Base-by-base conservation (phyloP, 805 yeast genomes). In the Candida manassasensis region DNA sequence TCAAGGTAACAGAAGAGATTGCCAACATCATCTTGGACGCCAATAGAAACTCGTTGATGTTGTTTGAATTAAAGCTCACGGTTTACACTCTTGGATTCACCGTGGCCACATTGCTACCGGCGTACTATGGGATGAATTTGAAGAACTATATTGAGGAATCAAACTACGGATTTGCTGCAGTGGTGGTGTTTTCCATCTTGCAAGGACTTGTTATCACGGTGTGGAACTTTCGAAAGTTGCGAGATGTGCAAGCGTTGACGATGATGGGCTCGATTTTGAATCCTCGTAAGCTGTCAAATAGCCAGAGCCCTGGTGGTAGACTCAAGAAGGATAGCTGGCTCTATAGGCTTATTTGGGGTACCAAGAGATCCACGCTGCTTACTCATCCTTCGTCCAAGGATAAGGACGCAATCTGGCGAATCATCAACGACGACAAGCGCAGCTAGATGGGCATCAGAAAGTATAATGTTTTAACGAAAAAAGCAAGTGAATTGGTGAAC, bases 21-120 rank as follows among this genome's bases (percentile, higher is more conserved):
- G 89, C 86, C 40, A 88, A 88, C 52, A 88, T 89, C 49, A 88
- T 89, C 41, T 59, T 89, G 36, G 97, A 89, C 57, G 86, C 96
- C 2, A 87, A 87, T 51, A 77, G 97, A 63, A 89, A 89, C 59
- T 77, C 95, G 3, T 64, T 89, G 42, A 86, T 89, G 95, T 70
- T 89, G 38, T 79, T 83, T 46, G 95, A 89, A 50, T 63, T 89
- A 43, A 82, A 84, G 48, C 77, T 88, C 11, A 78, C 94, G 0
- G 82, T 89, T 17, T 85, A 84, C 43, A 86, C 96, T 0, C 57
- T 89, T 22, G 95, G 95, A 0, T 75, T 85, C 50, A 84, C 95
- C 0, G 82, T 85, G 15, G 95, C 95, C 1, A 82, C 95, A 1
- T 62, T 85, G 14, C 48, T 86, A 1, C 95, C 96, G 2, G 95